A percentile compares a stretch with the other conserved stretches of the same genome.
These are phyloP conservation scores for Hortaea werneckii DNA, from an alignment of 2,329 filamentous ascomycete genomes.

Conservation along the genomic window DNA sequence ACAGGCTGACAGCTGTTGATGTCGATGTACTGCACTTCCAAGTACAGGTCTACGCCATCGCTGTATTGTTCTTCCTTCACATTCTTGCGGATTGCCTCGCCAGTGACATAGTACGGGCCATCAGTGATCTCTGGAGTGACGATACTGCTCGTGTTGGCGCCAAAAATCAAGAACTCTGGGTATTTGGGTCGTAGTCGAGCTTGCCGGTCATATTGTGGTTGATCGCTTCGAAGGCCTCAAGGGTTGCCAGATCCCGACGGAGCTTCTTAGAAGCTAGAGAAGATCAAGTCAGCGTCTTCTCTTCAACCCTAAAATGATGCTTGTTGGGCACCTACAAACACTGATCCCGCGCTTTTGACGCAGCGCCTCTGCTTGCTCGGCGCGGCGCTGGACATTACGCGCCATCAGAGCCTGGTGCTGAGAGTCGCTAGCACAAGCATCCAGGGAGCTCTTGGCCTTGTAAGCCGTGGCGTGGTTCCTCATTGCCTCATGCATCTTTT, in stretches of 20 bases:
- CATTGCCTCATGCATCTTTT: background rate
- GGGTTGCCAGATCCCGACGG: constrained; percentile 1
- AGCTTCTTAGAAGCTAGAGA: background rate
- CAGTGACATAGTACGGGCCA: constrained; percentile 27
- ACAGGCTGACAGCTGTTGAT: constrained; percentile 34
- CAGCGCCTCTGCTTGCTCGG: background rate
- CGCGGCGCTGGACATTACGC: background rate
- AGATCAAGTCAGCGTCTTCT: background rate
- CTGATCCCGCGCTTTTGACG: background rate
- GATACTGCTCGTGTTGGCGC: constrained; percentile 18
- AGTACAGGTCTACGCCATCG: constrained; percentile 21
- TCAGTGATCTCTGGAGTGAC: constrained; percentile 22
- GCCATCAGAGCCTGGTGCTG: background rate
- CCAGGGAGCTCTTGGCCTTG: background rate
- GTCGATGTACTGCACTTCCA: constrained; percentile 38
- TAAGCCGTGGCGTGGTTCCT: background rate
- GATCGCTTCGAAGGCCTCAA: background rate
- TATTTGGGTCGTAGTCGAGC: background rate
- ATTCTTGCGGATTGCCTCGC: constrained; percentile 31
- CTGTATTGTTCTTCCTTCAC: constrained; percentile 34
- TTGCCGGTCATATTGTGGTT: constrained; percentile 1
- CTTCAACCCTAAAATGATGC: too few species aligned
- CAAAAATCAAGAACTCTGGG: constrained; percentile 7
- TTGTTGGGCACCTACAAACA: background rate
- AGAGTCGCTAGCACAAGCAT: background rate